These are phyloP conservation scores for Urochloa ruziziensis DNA, from an alignment of 176 grass and related monocot genomes.

Conservation along the genomic window DNA sequence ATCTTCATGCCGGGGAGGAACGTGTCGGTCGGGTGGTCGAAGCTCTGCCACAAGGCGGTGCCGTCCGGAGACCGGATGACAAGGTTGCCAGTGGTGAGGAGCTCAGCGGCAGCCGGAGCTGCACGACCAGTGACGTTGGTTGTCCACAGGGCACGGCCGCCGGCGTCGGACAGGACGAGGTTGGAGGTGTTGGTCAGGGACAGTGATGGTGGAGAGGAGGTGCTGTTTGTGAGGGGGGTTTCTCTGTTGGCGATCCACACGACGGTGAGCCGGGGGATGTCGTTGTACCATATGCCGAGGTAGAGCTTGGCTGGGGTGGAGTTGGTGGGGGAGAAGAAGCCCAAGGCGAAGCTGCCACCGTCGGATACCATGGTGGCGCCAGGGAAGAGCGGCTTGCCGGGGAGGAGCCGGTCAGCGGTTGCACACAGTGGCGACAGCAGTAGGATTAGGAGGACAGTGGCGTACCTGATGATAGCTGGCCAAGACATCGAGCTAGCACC, in stretches of 20 bases:
- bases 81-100: constrained; percentile 27
- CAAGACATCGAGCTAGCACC: background rate
- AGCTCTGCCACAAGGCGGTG: constrained; percentile 42
- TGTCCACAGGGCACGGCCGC: constrained; percentile 32
- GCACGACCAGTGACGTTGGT: background rate
- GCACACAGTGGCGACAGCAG: background rate
- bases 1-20: constrained; percentile 38
- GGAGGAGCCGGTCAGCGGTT: background rate
- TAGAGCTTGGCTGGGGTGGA: constrained; percentile 5
- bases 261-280: background rate
- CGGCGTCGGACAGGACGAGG: constrained; percentile 13
- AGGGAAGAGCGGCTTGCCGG: background rate
- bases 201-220: background rate
- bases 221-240: background rate
- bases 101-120: background rate
- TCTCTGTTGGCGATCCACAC: constrained; percentile 37
- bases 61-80: constrained; percentile 16
- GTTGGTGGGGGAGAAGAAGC: constrained; percentile 23
- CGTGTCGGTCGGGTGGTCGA: constrained; percentile 32
- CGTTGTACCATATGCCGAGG: constrained; percentile 40
- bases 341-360: constrained; percentile 18
- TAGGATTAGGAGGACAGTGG: background rate
- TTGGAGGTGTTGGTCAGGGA: background rate
- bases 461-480: background rate
- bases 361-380: background rate